Base-by-base conservation (phyloP, 768 basidiomycete species). In the Sarcodon aspratus region DNA sequence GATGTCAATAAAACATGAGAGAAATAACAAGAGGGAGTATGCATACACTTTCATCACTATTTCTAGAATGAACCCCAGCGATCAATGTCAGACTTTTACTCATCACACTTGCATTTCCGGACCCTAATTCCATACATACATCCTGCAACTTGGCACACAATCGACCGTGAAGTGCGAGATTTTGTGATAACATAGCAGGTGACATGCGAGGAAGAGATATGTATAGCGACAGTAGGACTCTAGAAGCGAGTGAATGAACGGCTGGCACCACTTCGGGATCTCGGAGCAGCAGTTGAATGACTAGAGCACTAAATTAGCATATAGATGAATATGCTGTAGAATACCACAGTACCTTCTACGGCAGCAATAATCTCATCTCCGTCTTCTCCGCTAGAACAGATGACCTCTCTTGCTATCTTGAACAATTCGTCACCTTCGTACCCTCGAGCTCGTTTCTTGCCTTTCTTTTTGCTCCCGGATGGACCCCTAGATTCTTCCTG, bases 351-450 rank as follows among this genome's bases (percentile, higher is more conserved):
- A 88, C 88, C 77, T 54, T 80, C 71, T 10, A 86, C 60, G 11
- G 82, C 72, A 10, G 60, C 53, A 9, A 86, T 61, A 18, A 85
- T 53, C 18, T 70, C 65, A 27, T 77, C 64, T 17, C 73, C 76
- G 12, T 85, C 81, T 31, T 70, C 69, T 3, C 49, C 46, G 0
- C 72, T 73, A 1, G 70, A 62, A 56, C 75, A 84, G 15, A 79
- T 55, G 7, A 74, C 66, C 42, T 70, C 61, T 42, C 68, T 67
- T 2, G 71, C 60, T 7, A 65, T 56, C 47, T 73, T 77, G 62
- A 92, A 79, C 6, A 83, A 65, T 56, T 84, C 85, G 48, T 86
- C 86, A 9, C 78, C 85, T 62, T 90, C 85, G 54, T 80, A 89
- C 10, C 72, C 80, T 17, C 79, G 74, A 15, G 74, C 71, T 43